A percentile compares a stretch with the other conserved stretches of the same genome.
phyloP scores from a whole-genome alignment of 495 filamentous ascomycete species.

The Bombardia bombarda region DNA sequence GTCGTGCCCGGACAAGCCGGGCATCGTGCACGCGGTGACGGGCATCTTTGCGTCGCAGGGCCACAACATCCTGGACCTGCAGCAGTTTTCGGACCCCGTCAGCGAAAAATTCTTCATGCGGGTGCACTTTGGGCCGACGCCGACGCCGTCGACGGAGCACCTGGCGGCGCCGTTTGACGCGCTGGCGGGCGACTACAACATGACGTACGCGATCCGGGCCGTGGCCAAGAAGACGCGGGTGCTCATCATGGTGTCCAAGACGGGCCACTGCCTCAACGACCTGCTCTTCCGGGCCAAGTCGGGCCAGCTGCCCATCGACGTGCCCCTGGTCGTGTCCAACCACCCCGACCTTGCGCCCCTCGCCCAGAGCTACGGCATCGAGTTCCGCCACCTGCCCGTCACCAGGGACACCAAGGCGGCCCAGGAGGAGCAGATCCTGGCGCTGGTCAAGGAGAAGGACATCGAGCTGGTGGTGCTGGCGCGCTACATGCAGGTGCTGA shows the following conservation, averaged over 20 bases:
- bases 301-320: slow-evolving; percentile 56
- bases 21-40: slow-evolving; percentile 71
- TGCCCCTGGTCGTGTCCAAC: slow-evolving; percentile 64
- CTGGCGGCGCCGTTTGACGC: slow-evolving; percentile 43
- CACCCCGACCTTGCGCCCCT: slow-evolving; percentile 62
- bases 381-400: slow-evolving; percentile 67
- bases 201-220: slow-evolving; percentile 57
- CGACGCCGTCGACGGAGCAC: slow-evolving; percentile 28
- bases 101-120: slow-evolving; percentile 71
- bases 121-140: slow-evolving; percentile 55
- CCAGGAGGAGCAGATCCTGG: slow-evolving; percentile 58
- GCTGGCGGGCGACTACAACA: slow-evolving; percentile 47
- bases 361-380: slow-evolving; percentile 60
- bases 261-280: slow-evolving; percentile 73
- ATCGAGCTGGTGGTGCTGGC: slow-evolving; percentile 69
- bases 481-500: slow-evolving; percentile 80
- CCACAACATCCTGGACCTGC: slow-evolving; percentile 66
- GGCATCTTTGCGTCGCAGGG: slow-evolving; percentile 56
- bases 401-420: slow-evolving; percentile 57
- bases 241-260: slow-evolving; percentile 77
- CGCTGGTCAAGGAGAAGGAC: slow-evolving; percentile 52
- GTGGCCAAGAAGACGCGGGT: slow-evolving; percentile 56
- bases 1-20: slow-evolving; percentile 65
- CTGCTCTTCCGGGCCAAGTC: slow-evolving; percentile 64
- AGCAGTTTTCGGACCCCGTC: slow-evolving; percentile 62